These are phyloP conservation scores for Delphinella strobiligena DNA, from an alignment of 2,329 filamentous ascomycete species.

Conservation along the genomic window DNA sequence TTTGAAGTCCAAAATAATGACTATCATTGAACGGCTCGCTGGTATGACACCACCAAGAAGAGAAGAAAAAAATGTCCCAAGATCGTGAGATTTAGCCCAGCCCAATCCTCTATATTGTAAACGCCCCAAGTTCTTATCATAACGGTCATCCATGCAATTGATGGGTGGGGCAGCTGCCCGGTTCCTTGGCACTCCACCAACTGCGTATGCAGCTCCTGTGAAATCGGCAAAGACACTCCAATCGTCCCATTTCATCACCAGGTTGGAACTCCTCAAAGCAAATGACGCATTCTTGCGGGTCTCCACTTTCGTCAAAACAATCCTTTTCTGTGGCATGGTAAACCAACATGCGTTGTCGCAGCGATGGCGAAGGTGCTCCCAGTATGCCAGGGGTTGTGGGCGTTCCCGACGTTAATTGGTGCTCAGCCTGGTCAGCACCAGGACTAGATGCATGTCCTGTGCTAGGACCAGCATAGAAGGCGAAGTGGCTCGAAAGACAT, in stretches of 20 bases:
- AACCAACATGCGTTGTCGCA: conserved; percentile 31
- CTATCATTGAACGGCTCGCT: too few relatives aligned
- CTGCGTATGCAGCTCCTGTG: conserved; percentile 47
- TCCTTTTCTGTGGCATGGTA: conserved; percentile 54
- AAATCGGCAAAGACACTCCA: conserved; percentile 54
- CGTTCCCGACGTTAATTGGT: neutral
- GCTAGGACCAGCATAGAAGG: conserved; percentile 5
- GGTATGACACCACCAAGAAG: too few relatives aligned
- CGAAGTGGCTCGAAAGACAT: conserved; percentile 19
- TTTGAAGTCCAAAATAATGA: too few relatives aligned
- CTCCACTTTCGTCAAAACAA: conserved; percentile 42
- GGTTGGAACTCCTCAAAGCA: conserved; percentile 54
- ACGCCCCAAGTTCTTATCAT: neutral
- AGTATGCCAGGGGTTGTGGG: neutral
- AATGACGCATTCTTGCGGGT: conserved; percentile 47
- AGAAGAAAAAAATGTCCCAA: too few relatives aligned
- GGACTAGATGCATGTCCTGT: conserved; percentile 6
- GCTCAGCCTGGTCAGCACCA: neutral
- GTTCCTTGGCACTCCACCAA: conserved; percentile 47
- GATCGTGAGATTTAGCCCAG: too few relatives aligned
- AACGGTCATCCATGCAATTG: conserved; percentile 28
- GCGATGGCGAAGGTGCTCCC: neutral
- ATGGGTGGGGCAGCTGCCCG: conserved; percentile 49
- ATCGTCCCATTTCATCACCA: conserved; percentile 45
- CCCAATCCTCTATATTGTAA: neutral